Evolutionary conservation across 371 early-diverging fungal species (phyloP).

Genomic region (Apophysomyces elegans): DNA sequence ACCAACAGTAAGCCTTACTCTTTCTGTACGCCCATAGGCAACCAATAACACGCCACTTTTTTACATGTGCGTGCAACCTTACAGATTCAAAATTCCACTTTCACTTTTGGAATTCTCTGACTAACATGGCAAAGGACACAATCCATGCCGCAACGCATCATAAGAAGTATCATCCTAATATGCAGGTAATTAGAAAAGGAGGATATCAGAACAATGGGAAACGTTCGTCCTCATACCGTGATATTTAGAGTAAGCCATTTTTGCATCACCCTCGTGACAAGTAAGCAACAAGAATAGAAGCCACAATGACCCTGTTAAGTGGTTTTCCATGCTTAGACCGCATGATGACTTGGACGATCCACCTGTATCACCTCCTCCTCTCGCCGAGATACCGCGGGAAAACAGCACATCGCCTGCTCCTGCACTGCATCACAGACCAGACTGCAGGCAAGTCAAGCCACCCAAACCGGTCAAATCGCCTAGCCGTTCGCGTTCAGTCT

Average conservation of each 20-base stretch:
- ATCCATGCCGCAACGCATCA: background rate
- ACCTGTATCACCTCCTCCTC: constrained; percentile 13
- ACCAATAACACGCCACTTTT: constrained; percentile 4
- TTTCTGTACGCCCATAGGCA: background rate
- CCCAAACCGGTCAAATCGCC: background rate
- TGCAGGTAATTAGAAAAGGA: constrained; percentile 14
- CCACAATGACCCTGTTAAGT: constrained; percentile 4
- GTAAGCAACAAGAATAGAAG: background rate
- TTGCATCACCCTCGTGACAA: constrained; percentile 6
- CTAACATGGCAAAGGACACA: background rate
- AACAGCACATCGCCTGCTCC: constrained; percentile 29
- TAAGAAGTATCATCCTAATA: background rate
- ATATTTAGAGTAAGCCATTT: background rate
- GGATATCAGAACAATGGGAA: background rate
- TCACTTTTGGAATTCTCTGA: constrained; percentile 21
- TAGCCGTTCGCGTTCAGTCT: background rate
- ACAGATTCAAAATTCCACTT: constrained; percentile 20
- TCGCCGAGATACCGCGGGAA: constrained; percentile 13
- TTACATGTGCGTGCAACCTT: background rate
- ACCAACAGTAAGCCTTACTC: constrained; percentile 14
- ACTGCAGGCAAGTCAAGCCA: background rate
- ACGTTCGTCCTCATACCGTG: background rate
- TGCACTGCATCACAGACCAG: constrained; percentile 3
- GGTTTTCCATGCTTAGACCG: background rate
- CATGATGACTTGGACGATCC: background rate